Base-by-base conservation (phyloP, 441 rosid genomes). In the Bruguiera hainesii region DNA sequence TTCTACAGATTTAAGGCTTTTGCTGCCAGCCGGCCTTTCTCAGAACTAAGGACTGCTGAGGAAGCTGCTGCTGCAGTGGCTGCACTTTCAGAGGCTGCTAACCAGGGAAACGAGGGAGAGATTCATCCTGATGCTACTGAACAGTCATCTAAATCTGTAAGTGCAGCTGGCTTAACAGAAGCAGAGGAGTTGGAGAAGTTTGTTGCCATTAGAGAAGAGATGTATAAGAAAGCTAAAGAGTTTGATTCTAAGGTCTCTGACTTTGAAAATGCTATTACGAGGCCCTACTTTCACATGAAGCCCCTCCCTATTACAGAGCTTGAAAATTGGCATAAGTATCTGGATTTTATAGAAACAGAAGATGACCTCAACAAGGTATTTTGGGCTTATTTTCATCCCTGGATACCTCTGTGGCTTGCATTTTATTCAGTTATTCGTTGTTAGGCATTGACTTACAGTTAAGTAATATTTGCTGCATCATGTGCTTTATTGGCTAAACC, bases 111-210 rank as follows among this genome's bases (percentile, higher is more conserved):
- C 65, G 87, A 84, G 75, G 94, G 86, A 71, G 80, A 79, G 77
- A 76, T 70, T 75, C 82, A 71, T 67, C 82, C 80, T 76, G 88
- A 83, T 75, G 76, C 77, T 68, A 67, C 80, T 48, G 93, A 88
- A 66, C 84, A 79, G 70, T 76, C 89, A 76, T 72, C 82, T 53
- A 85, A 78, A 76, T 82, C 84, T 82, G 88, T 58, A 75, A 85
- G 72, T 86, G 80, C 85, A 79, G 90, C 85, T 80, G 90, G 89
- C 78, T 80, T 81, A 84, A 74, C 90, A 76, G 96, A 89, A 71
- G 85, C 90, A 56, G 96, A 90, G 83, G 98, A 90, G 84, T 77
- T 92, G 93, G 89, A 90, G 91, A 92, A 85, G 87, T 95, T 89
- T 78, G 77, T 90, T 23, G 78, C 85, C 70, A 18, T 73, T 79